Evolutionary conservation across 2,329 filamentous ascomycete species (phyloP).

Genomic region (Neurospora crassa): DNA sequence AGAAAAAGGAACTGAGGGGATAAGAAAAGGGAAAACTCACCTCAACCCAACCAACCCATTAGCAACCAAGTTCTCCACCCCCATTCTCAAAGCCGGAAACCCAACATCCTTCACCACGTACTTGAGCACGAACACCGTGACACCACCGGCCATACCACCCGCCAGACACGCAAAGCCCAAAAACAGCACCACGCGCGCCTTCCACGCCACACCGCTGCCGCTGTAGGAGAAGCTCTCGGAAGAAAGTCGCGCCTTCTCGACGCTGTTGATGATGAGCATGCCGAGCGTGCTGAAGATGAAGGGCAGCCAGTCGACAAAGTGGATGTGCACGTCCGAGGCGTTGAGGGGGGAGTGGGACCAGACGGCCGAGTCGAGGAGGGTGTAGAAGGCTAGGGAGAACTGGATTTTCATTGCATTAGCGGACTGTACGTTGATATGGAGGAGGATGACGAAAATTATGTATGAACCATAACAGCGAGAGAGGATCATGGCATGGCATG

Average conservation of each 20-base stretch:
- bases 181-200: slow-evolving; percentile 58
- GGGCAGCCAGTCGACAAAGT: slow-evolving; percentile 61
- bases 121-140: slow-evolving; percentile 59
- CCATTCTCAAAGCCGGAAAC: slow-evolving; percentile 55
- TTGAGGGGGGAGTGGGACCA: slow-evolving; percentile 55
- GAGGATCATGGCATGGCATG: too few relatives aligned
- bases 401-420: slow-evolving; percentile 18
- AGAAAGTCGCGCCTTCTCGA: slow-evolving; percentile 56
- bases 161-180: slow-evolving; percentile 56
- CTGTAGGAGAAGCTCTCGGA: slow-evolving; percentile 54
- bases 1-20: neutral
- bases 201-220: slow-evolving; percentile 56
- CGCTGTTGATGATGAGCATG: slow-evolving; percentile 63
- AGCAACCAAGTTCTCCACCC: slow-evolving; percentile 55
- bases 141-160: slow-evolving; percentile 58
- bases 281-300: slow-evolving; percentile 57
- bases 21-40: slow-evolving; percentile 26
- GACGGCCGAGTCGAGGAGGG: slow-evolving; percentile 57
- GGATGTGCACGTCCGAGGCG: slow-evolving; percentile 51
- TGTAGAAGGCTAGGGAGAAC: slow-evolving; percentile 62
- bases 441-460: too few relatives aligned
- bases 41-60: slow-evolving; percentile 54
- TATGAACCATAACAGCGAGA: too few relatives aligned
- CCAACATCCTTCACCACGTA: slow-evolving; percentile 47
- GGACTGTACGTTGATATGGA: too few relatives aligned